Evolutionary conservation across 1,139 yeast genomes (phyloP), one percentile per base, ranked within the genome.

Genomic region (Suhomyces choctaworum): DNA sequence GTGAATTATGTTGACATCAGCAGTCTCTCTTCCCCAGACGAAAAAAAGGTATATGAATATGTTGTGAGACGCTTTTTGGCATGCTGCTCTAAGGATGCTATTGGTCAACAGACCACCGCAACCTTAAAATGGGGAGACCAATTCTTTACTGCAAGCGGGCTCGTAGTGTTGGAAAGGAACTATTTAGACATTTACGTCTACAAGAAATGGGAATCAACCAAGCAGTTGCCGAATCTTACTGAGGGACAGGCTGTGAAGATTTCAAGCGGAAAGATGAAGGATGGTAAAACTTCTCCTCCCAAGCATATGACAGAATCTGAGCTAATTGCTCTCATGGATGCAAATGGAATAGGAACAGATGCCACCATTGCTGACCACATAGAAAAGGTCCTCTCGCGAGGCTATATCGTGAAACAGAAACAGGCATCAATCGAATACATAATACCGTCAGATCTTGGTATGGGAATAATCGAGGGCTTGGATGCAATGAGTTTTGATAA

Each of bases 331-430:
- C 64, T 92, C 33, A 94, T 94, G 99, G 98, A 94, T 63, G 87
- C 80, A 5, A 94, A 94, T 60, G 97, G 97, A 0, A 94, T 94
- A 31, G 99, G 99, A 1, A 94, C 99, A 0, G 99, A 94, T 65
- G 98, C 99, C 1, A 94, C 99, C 0, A 94, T 94, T 64, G 98
- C 98, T 0, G 98, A 92, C 28, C 99, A 94, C 58, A 92, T 94
- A 24, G 90, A 85, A 41, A 90, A 86, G 52, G 80, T 94, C 29
- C 63, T 75, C 16, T 58, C 59, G 8, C 63, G 98, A 36, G 78
- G 80, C 21, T 94, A 90, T 52, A 78, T 86, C 3, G 62, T 64
- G 11, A 81, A 82, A 46, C 64, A 36, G 47, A 68, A 60, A 44
- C 56, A 32, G 43, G 66, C 36, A 42, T 50, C 27, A 57, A 46